Percentiles rank a stretch among this genome's conserved stretches.
phyloP scores from a whole-genome alignment of 208 protist species.

The Lotmaria passim region DNA sequence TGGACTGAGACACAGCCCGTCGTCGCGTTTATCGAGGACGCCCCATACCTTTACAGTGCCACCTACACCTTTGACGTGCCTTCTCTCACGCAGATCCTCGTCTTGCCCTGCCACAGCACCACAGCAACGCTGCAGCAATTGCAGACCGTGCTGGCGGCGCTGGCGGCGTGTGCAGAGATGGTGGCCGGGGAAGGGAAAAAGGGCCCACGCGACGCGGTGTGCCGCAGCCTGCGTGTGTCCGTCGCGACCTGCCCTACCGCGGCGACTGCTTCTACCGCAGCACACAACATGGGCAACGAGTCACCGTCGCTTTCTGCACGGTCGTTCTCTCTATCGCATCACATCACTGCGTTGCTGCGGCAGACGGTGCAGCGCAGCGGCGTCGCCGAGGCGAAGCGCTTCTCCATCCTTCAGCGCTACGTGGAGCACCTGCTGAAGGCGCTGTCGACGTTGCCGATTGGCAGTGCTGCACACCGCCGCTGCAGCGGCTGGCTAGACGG shows the following conservation, averaged over 20 bases:
- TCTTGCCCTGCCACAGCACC: constrained; percentile 27
- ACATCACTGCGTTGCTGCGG: constrained; percentile 17
- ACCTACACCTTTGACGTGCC: constrained; percentile 32
- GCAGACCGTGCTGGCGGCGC: constrained; percentile 22
- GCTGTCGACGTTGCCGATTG: neutral
- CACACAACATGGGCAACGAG: no score
- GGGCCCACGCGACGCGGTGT: constrained; percentile 3
- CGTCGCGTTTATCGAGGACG: constrained; percentile 30
- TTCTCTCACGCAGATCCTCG: constrained; percentile 32
- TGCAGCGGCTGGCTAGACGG: neutral
- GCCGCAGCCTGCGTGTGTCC: constrained; percentile 21
- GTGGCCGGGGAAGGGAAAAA: neutral
- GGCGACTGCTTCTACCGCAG: neutral
- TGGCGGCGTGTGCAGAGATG: constrained; percentile 17
- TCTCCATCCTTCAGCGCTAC: constrained; percentile 12
- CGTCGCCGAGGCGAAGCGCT: constrained; percentile 11
- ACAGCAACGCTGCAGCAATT: constrained; percentile 21
- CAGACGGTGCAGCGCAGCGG: constrained; percentile 1
- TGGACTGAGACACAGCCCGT: constrained; percentile 6
- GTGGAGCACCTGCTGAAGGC: constrained; percentile 10
- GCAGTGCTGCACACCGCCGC: neutral
- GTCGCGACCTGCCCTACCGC: constrained; percentile 11
- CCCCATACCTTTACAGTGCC: constrained; percentile 32
- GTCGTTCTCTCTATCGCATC: neutral
- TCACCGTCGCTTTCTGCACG: neutral